A percentile compares a stretch with the other conserved stretches of the same genome.
Evolutionary conservation across 1,284 basidiomycete species (phyloP).

Genomic region (Austroboletus niveus): DNA sequence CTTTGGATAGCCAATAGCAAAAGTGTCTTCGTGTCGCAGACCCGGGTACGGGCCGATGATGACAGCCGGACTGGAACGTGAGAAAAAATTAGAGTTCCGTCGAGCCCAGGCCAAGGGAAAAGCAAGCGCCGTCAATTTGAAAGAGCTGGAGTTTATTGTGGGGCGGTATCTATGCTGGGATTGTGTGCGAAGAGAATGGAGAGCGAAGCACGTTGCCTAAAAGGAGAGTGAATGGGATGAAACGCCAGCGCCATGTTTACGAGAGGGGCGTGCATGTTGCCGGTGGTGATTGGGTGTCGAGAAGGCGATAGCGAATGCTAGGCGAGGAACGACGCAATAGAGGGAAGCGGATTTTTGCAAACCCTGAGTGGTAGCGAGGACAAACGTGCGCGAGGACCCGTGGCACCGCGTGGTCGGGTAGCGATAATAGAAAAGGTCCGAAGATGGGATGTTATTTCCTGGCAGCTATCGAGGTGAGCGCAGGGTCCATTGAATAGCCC

Average conservation of each 20-base stretch:
- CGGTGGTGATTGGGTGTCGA: slow-evolving; percentile 23
- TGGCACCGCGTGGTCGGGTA: slow-evolving; percentile 30
- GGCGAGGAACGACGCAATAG: slow-evolving; percentile 9
- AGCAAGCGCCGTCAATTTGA: slow-evolving; percentile 20
- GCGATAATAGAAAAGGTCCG: slow-evolving; percentile 23
- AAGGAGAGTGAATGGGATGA: slow-evolving; percentile 1
- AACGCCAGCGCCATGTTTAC: slow-evolving; percentile 17
- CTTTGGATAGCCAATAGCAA: neutral
- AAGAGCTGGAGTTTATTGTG: slow-evolving; percentile 18
- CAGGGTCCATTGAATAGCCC: no score
- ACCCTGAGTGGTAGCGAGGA: slow-evolving; percentile 17
- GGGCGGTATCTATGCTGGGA: neutral
- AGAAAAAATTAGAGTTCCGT: slow-evolving; percentile 18
- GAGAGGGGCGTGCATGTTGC: slow-evolving; percentile 20
- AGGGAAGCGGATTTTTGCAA: neutral
- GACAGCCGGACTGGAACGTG: slow-evolving; percentile 7
- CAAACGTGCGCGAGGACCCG: slow-evolving; percentile 37
- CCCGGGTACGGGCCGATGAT: no score
- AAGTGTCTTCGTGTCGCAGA: neutral
- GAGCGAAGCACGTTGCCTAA: slow-evolving; percentile 21
- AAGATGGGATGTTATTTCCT: slow-evolving; percentile 14
- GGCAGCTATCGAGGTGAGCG: slow-evolving; percentile 20
- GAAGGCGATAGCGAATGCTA: slow-evolving; percentile 11
- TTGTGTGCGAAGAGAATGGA: neutral
- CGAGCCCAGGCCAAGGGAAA: neutral